These are phyloP conservation scores for Arthroderma uncinatum DNA, from an alignment of 2,329 filamentous ascomycete species.

Conservation along the genomic window DNA sequence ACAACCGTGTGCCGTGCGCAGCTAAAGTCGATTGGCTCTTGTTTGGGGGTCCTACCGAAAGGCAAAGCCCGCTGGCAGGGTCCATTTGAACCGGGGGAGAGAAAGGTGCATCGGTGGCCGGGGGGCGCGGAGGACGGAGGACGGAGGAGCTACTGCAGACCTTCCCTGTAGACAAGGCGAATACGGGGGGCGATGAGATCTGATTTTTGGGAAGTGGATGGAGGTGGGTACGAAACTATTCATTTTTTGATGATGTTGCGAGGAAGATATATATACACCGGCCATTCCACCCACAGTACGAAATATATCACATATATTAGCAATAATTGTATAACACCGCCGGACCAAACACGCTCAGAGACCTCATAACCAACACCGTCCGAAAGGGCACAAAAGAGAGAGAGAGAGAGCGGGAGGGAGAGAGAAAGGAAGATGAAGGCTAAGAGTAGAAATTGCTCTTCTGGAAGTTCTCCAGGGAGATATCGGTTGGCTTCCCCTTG, in stretches of 20 bases:
- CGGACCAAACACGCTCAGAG: background rate
- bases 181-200: background rate
- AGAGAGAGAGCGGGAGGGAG: background rate
- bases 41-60: background rate
- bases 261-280: background rate
- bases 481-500: background rate
- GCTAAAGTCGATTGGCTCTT: background rate
- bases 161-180: too few relatives aligned
- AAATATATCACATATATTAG: background rate
- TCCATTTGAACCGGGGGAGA: background rate
- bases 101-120: background rate
- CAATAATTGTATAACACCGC: background rate
- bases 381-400: background rate
- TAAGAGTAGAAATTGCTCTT: slow-evolving; percentile 5
- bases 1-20: background rate
- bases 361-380: slow-evolving; percentile 1
- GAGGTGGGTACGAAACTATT: background rate
- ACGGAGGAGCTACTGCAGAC: background rate
- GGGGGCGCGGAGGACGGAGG: background rate
- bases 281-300: background rate
- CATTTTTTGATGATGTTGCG: background rate
- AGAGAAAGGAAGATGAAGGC: background rate
- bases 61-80: background rate
- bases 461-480: slow-evolving; percentile 6
- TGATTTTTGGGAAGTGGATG: background rate